Base-by-base conservation (phyloP, 371 early-diverging fungal genomes). In the Polyrhizophydium stewartii region DNA sequence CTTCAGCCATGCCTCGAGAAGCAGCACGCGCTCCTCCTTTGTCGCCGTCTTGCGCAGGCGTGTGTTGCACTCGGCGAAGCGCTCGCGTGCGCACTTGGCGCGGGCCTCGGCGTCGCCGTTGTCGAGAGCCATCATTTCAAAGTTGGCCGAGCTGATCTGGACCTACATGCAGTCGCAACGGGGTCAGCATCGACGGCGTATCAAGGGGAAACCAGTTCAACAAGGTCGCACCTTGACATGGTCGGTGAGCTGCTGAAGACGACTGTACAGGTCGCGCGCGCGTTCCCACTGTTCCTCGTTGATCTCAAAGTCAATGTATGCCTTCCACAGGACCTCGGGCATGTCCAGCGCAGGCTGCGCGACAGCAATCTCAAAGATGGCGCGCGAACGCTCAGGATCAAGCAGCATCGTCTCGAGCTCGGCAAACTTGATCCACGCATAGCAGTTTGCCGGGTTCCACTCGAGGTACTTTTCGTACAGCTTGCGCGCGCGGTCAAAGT, bases 301-400 rank as follows among this genome's bases (percentile, higher is more conserved):
- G 35, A 86, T 83, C 67, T 96, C 96, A 73, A 96, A 95, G 68
- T 98, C 97, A 63, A 98, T 96, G 67, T 89, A 96, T 0, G 94
- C 89, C 76, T 96, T 97, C 97, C 97, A 98, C 49, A 98, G 71
- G 16, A 97, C 79, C 68, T 98, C 98, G 32, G 97, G 97, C 95
- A 94, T 93, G 61, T 97, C 96, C 57, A 97, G 71, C 2, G 80
- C 83, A 0, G 87, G 87, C 74, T 95, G 95, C 40, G 79, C 74
- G 38, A 96, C 83, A 1, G 93, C 97, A 63, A 97, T 70, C 56
- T 94, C 93, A 71, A 91, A 94, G 40, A 98, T 86, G 30, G 89
- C 93, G 35, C 92, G 81, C 1, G 87, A 78, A 51, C 98, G 83
- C 5, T 95, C 95, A n/a, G 70, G 67, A 62, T 98, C 98, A 40